Conservation (phyloP, 2,329 filamentous ascomycete species). For the Aspergillus jensenii region DNA sequence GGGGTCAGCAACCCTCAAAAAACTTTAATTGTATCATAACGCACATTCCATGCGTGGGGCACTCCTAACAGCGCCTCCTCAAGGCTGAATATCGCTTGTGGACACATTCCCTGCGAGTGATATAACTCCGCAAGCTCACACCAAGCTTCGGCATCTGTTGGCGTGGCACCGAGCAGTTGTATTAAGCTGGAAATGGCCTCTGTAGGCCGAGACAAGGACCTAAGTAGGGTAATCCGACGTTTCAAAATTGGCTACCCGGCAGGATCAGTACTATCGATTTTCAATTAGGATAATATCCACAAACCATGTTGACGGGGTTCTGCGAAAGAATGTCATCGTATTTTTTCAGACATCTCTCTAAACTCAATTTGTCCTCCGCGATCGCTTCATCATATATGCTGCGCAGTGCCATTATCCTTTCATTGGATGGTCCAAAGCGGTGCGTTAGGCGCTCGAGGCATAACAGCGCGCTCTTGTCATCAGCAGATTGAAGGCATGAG, state of each 20-base stretch:
- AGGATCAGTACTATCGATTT: conserved; percentile 29
- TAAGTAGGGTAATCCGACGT: conserved; percentile 75
- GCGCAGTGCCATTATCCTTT: conserved; percentile 78
- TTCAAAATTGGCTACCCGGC: conserved; percentile 72
- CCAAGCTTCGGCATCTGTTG: conserved; percentile 92
- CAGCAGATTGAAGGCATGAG: conserved; percentile 78
- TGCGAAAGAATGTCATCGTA: conserved; percentile 75
- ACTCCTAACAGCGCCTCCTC: conserved; percentile 86
- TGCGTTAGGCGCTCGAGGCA: conserved; percentile 73
- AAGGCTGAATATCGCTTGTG: conserved; percentile 81
- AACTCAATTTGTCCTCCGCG: conserved; percentile 63
- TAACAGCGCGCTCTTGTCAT: conserved; percentile 73
- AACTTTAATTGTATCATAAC: conserved; percentile 27
- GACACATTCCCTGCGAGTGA: conserved; percentile 71
- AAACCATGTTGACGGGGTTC: conserved; percentile 76
- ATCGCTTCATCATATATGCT: conserved; percentile 84
- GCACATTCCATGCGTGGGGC: conserved; percentile 93
- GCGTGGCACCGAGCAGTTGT: conserved; percentile 75
- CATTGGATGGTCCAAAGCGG: conserved; percentile 81
- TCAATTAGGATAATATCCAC: conserved; percentile 31
- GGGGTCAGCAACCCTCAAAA: conserved; percentile 7
- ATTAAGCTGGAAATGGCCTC: conserved; percentile 76
- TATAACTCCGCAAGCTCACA: conserved; percentile 88
- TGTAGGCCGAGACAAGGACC: conserved; percentile 65
- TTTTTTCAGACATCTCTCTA: conserved; percentile 69